These are phyloP conservation scores for Phytophthora capsici DNA, from an alignment of 352 stramenopile genomes.

Conservation along the genomic window DNA sequence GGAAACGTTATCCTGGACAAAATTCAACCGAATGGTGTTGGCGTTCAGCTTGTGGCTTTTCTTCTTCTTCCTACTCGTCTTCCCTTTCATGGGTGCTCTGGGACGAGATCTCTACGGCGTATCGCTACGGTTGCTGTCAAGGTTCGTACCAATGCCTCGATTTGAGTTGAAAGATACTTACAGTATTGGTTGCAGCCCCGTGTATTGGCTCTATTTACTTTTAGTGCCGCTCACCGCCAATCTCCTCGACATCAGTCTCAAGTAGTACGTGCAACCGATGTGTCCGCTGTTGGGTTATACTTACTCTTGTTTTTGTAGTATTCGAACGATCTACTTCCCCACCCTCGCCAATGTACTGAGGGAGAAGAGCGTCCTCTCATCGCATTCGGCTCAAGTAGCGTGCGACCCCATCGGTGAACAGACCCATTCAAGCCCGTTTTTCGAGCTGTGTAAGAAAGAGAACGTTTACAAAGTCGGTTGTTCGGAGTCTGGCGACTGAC, in stretches of 20 bases:
- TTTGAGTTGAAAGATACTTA: not conserved
- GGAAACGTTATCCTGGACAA: constrained; percentile 81
- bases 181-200: constrained; percentile 35
- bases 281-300: not conserved
- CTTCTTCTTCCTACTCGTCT: constrained; percentile 70
- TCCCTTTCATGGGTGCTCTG: constrained; percentile 56
- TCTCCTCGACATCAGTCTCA: constrained; percentile 62
- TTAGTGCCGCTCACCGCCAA: constrained; percentile 71
- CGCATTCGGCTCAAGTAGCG: constrained; percentile 51
- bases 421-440: constrained; percentile 23
- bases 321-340: constrained; percentile 71
- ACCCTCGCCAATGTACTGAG: constrained; percentile 72
- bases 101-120: constrained; percentile 65
- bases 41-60: constrained; percentile 65
- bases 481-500: constrained; percentile 20
- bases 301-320: constrained; percentile 32
- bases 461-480: constrained; percentile 39
- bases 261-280: constrained; percentile 59
- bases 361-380: constrained; percentile 57
- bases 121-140: constrained; percentile 55
- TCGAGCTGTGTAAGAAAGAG: constrained; percentile 47
- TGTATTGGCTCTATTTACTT: constrained; percentile 76
- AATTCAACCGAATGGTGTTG: constrained; percentile 66
- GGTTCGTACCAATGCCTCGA: constrained; percentile 29
- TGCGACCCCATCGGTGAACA: constrained; percentile 34